Evolutionary conservation across 2,329 filamentous ascomycete genomes (phyloP), one percentile per base, ranked within the genome.

Genomic region (Penicillium sp.): DNA sequence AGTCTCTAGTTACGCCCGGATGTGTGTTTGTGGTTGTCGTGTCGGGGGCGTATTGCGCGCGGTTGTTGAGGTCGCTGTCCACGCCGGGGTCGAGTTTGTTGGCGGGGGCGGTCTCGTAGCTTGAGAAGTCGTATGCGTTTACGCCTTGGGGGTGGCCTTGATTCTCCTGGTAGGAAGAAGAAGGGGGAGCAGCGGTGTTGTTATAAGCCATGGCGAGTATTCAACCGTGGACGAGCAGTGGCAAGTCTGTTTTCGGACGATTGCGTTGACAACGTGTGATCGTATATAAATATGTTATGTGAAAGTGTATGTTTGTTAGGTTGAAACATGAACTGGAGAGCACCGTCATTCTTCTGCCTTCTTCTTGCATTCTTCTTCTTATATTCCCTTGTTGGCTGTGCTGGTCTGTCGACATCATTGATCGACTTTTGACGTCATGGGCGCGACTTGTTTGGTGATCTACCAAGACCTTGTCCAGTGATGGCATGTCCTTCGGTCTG

Each of bases 1-100:
- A 62, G 40, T 47, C n/a, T 7, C 24, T 14, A 6, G 56, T 51
- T 23, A 30, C 55, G 26, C 60, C 54, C 18, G 53, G 43, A 49
- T 51, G 56, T 1, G 24, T 49, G 11, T 63, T 53, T 21, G 45
- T 52, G 38, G 55, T 50, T 28, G 51, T 62, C 24, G 54, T 52
- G 11, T 28, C 56, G 14, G 50, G 55, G 12, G 55, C 47, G 51
- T 65, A 62, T 58, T 63, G 61, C 14, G 60, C 59, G 55, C 64
- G 62, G 43, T 62, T 63, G 38, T 61, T 58, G 28, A 63, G 18
- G 55, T 73, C 68, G 20, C 65, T 71, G 58, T 76, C 68, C 9
- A 74, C 69, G 46, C 69, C 60, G 12, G 53, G 53, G 54, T 78
- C 75, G 12, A 67, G 45, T 59, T 71, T 74, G 62, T 78, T 78